These are phyloP conservation scores for Hymenochaete sp. DNA, from an alignment of 1,284 basidiomycete species.

Conservation along the genomic window DNA sequence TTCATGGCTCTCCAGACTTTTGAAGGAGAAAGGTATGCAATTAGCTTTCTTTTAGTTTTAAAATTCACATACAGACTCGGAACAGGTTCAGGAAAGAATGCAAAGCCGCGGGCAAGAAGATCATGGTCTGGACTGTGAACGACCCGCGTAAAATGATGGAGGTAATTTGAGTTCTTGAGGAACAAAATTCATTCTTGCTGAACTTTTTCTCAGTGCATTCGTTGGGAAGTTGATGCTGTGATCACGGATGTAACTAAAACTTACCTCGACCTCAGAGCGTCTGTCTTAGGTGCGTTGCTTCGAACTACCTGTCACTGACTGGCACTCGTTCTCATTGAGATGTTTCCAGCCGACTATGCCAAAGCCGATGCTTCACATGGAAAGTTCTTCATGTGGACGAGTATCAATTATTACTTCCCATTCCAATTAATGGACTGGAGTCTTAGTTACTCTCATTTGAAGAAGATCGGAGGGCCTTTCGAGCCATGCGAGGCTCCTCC, in stretches of 20 bases:
- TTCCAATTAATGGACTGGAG: conserved; percentile 27
- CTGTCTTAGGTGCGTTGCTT: conserved; percentile 44
- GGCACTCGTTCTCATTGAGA: neutral
- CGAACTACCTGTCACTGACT: neutral
- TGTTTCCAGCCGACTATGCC: conserved; percentile 55
- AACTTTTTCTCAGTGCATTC: conserved; percentile 31
- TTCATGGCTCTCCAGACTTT: conserved; percentile 69
- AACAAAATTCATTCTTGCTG: conserved; percentile 10
- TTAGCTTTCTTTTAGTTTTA: conserved; percentile 6
- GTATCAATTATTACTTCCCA: conserved; percentile 51
- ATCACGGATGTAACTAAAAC: conserved; percentile 80
- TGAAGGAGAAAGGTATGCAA: conserved; percentile 53
- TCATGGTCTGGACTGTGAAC: conserved; percentile 98
- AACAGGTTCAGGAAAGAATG: conserved; percentile 71
- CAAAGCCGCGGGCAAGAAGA: conserved; percentile 69
- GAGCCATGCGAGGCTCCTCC: conserved; percentile 1
- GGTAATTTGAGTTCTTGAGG: conserved; percentile 33
- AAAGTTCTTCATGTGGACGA: conserved; percentile 72
- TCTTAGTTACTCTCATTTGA: conserved; percentile 29
- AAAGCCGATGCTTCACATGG: conserved; percentile 50
- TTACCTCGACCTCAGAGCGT: conserved; percentile 66
- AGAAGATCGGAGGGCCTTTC: conserved; percentile 49
- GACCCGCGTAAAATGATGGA: conserved; percentile 90
- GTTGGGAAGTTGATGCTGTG: conserved; percentile 87
- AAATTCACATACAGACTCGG: neutral